These are phyloP conservation scores for Chaetomiaceae sp. DNA, from an alignment of 2,329 filamentous ascomycete genomes.

Conservation along the genomic window DNA sequence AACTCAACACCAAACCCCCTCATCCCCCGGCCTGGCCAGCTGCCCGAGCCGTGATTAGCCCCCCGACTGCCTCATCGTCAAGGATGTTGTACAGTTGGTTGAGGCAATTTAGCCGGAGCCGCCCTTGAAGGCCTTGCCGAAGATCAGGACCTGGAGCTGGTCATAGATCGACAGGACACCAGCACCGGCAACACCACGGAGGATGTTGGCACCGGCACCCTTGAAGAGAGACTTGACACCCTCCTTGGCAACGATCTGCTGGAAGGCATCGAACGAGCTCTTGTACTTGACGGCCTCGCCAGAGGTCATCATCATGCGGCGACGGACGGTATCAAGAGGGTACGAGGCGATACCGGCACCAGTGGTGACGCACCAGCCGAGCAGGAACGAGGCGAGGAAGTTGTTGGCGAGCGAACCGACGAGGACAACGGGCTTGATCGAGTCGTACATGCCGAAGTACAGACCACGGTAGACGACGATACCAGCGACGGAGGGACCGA, in stretches of 20 bases:
- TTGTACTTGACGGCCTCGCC: constrained; percentile 99
- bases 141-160: constrained; percentile 97
- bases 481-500: constrained; percentile 98
- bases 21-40: constrained; percentile 17
- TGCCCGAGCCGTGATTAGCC: constrained; percentile 31
- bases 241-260: constrained; percentile 96
- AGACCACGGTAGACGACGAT: constrained; percentile 99
- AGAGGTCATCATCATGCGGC: constrained; percentile 99
- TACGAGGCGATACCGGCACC: constrained; percentile 99
- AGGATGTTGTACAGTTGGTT: constrained; percentile 36
- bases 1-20: constrained; percentile 38
- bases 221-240: constrained; percentile 99
- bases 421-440: constrained; percentile 97
- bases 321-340: constrained; percentile 99
- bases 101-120: constrained; percentile 47
- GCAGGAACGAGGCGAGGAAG: constrained; percentile 98
- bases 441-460: constrained; percentile 99
- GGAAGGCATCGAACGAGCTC: constrained; percentile 88
- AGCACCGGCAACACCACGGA: constrained; percentile 99
- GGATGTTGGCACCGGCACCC: constrained; percentile 99
- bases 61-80: constrained; percentile 37
- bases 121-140: constrained; percentile 98
- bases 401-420: constrained; percentile 88
- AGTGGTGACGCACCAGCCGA: constrained; percentile 99
- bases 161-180: constrained; percentile 99